A percentile compares a stretch with the other conserved stretches of the same genome.
These are phyloP conservation scores for Smallanthus sonchifolius DNA, from an alignment of 129 eudicot species.

Conservation along the genomic window DNA sequence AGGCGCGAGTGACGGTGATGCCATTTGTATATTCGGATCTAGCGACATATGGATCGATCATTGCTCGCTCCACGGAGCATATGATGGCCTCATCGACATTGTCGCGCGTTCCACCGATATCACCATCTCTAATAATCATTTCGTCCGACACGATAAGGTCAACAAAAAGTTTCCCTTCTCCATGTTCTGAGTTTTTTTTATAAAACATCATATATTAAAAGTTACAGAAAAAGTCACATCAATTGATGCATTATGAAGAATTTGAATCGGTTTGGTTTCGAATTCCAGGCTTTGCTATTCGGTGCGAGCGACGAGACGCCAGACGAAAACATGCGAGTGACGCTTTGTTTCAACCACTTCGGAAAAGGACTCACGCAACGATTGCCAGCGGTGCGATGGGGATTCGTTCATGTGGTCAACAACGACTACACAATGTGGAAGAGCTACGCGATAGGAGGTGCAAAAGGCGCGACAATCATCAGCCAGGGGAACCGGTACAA, in stretches of 20 bases:
- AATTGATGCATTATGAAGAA: too few species aligned
- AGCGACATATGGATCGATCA: constrained; percentile 75
- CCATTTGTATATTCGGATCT: constrained; percentile 56
- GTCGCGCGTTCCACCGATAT: constrained; percentile 67
- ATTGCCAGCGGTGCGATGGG: constrained; percentile 75
- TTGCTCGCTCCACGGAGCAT: constrained; percentile 47
- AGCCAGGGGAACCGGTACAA: constrained; percentile 90
- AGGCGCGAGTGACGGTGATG: constrained; percentile 74
- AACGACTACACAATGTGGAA: constrained; percentile 96
- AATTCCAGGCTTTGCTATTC: constrained; percentile 59
- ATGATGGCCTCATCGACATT: constrained; percentile 69
- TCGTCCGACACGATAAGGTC: constrained; percentile 72
- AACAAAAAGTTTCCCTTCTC: background rate
- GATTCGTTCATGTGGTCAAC: constrained; percentile 80
- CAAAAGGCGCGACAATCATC: constrained; percentile 66
- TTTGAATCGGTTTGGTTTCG: background rate
- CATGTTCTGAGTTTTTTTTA: background rate
- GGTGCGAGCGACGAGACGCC: constrained; percentile 62
- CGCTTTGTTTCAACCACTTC: constrained; percentile 78
- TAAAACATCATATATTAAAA: background rate
- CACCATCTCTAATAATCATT: constrained; percentile 76
- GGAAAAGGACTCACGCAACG: constrained; percentile 81
- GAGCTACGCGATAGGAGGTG: constrained; percentile 94
- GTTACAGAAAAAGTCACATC: too few species aligned
- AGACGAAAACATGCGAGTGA: constrained; percentile 54